Base-by-base conservation (phyloP, 1,139 yeast species). In the Suhomyces choctaworum region DNA sequence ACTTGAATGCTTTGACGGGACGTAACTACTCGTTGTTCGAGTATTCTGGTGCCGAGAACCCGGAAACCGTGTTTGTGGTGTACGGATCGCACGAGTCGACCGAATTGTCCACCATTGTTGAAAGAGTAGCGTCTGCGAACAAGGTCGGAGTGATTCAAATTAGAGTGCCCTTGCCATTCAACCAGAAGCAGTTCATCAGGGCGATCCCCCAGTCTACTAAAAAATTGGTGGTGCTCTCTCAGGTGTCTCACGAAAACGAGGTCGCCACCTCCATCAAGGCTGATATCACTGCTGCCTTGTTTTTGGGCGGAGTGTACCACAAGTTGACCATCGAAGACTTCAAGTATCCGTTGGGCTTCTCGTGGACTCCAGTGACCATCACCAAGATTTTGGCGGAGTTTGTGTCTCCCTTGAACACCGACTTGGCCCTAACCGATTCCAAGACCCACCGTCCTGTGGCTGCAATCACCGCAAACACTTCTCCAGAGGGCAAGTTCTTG, bases 121-220 rank as follows among this genome's bases (percentile, higher is more conserved):
- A 54, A 22, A 59, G 59, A 22, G 56, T 69, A 16, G 47, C 66
- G 5, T 46, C 54, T 12, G 46, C 54, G 13, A 46, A 58, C 15
- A 66, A 64, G 17, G 69, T 78, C 31, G 97, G 94, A 42, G 74
- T 82, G 34, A 60, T 90, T 39, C 73, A 82, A 41, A 78, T 84
- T 35, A 78, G 96, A 59, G 77, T 87, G 34, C 94, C 95, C 39
- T 66, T 83, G 37, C 92, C 95, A 36, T 84, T 89, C 57, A 79
- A 79, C 48, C 70, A 76, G 27, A 69, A 68, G 26, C 77, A 76
- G 47, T 86, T 89, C 56, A 66, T 76, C 33, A 56, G 67, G 7
- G 52, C 72, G 13, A 64, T 90, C 34, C 94, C 96, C 16, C 42
- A 62, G 3, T 59, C 84, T 4, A 62, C 82, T 22, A 72, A 73